Base-by-base conservation (phyloP, 2,329 filamentous ascomycete genomes). In the Monilinia polystroma region DNA sequence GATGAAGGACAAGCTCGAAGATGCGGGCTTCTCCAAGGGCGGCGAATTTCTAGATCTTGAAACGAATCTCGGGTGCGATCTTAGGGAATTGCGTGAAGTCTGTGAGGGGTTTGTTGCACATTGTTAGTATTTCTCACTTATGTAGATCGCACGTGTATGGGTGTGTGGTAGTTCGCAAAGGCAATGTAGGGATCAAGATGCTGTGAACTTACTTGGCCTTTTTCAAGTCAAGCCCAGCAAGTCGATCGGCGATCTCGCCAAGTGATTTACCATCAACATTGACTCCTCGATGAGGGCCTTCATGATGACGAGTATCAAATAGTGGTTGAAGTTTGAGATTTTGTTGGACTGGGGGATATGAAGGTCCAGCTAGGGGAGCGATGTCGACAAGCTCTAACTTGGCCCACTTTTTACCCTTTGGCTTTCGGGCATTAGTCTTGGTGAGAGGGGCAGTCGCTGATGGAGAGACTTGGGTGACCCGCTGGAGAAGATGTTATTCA, bases 261-360 rank as follows among this genome's bases (percentile, higher is more conserved):
- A 57, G 55, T 3, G 55, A 7, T 3, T 57, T 35, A 1, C 38
- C 55, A 1, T 57, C 38, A 0, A 43, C 16, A 11, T 57, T 43
- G 1, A 57, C n/a, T 10, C 55, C 55, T 0, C 38, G n/a, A 14
- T 57, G n/a, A 0, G 38, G 8, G 11, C 55, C n/a, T 8, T 29
- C 6, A 57, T 57, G 35, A 1, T 2, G 38, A 43, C n/a, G n/a
- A 43, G 35, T 12, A 41, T 4, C 4, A 16, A 18, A 52, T 29
- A 14, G 51, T 29, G 11, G 11, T 51, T 29, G 14, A 23, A 12
- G n/a, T 18, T 16, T 43, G 2, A 2, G 1, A 3, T 12, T 29
- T 57, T 7, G 4, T 11, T 43, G 55, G 0, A 1, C 1, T 47
- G 45, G 1, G 35, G 3, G 0, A 43, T 43, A 20, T 0, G 8